Evolutionary conservation across 495 filamentous ascomycete genomes (phyloP), one percentile per base, ranked within the genome.

Genomic region (Xylaria venustula): DNA sequence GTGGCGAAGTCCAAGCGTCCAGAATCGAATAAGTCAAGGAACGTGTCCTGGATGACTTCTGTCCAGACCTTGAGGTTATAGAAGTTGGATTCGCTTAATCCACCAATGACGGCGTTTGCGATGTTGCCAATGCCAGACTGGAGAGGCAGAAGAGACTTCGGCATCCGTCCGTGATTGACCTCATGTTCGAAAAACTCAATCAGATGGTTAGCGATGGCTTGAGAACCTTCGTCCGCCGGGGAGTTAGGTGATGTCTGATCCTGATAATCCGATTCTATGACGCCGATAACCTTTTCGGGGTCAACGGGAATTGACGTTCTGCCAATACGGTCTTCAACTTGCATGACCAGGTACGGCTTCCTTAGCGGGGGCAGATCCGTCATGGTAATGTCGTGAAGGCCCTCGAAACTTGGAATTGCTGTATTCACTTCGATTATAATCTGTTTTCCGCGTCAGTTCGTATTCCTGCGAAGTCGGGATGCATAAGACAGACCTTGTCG

Each of bases 361-460:
- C 90, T 83, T 36, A 77, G 73, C 0, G 92, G 92, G 3, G 92
- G 92, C 1, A 92, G 80, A 56, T 94, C 88, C 5, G 88, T 89
- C 85, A 92, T 88, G 45, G 88, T 90, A 75, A 96, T 96, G 67
- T 96, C 92, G 79, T 96, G 92, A 30, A 96, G 82, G 50, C 92
- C 92, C 72, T 94, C 88, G 67, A 96, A 91, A 32, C 85, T 91
- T 7, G 92, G 92, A 40, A 88, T 84, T 5, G 90, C 77, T 1
- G 92, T 96, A 79, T 96, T 96, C 74, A 96, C 90, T 77, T 96
- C 92, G 64, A 96, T 90, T 67, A 96, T 91, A 73, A 96, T 88
- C 80, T 80, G 47, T 14, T 1, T 11, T 19, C 14, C 50, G 19
- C 28, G 59, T 62, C 22, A 62, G 50, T 30, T 47, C 14, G 1